phyloP scores from a whole-genome alignment of 1,284 basidiomycete genomes.

The Thecaphora frezii region DNA sequence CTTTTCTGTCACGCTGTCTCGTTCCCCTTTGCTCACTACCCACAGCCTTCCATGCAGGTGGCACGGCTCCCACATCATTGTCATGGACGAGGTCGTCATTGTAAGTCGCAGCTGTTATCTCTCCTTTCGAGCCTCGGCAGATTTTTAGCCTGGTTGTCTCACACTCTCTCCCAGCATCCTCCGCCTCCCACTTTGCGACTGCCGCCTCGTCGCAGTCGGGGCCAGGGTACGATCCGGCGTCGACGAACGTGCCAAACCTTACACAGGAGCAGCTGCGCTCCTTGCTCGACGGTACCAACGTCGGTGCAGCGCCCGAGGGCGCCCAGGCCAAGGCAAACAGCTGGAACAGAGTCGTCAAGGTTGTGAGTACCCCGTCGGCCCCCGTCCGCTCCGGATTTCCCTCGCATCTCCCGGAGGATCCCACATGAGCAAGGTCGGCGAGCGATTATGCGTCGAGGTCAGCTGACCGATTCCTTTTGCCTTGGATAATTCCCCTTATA shows the following conservation, averaged over 20 bases:
- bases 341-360: slow-evolving; percentile 50
- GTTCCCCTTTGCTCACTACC: background rate
- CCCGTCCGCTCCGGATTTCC: too few relatives aligned
- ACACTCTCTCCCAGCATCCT: background rate
- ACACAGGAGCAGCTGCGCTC: slow-evolving; percentile 38
- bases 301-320: slow-evolving; percentile 18
- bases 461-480: background rate
- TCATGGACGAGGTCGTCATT: slow-evolving; percentile 57
- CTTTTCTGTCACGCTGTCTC: background rate
- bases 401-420: too few relatives aligned
- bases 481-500: background rate
- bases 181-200: background rate
- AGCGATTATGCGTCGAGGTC: background rate
- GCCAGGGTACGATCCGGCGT: slow-evolving; percentile 42
- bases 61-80: slow-evolving; percentile 56
- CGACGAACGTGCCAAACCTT: slow-evolving; percentile 46
- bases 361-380: slow-evolving; percentile 29
- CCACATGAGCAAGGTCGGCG: too few relatives aligned
- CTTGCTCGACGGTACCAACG: slow-evolving; percentile 30
- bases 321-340: slow-evolving; percentile 46
- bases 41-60: slow-evolving; percentile 53
- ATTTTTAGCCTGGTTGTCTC: background rate
- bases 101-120: slow-evolving; percentile 16
- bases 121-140: too few relatives aligned
- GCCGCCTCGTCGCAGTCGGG: slow-evolving; percentile 20